Base-by-base conservation (phyloP, 352 stramenopile genomes). In the Pythium rhizo-oryzae region DNA sequence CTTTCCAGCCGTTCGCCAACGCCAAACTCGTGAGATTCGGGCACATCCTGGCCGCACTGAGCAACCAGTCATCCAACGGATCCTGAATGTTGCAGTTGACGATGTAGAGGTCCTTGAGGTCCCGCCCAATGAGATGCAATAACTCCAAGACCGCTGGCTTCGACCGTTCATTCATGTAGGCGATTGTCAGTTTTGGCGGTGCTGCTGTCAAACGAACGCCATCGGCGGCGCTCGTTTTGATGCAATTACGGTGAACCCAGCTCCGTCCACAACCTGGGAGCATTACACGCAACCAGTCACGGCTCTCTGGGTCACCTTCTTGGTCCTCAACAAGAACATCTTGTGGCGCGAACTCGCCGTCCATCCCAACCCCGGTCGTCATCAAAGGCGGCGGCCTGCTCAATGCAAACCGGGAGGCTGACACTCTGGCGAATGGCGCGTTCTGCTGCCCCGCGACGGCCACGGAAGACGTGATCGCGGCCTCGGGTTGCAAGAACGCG, bases 21-120 rank as follows among this genome's bases (percentile, higher is more conserved):
- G 46, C 19, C 2, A 64, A 9, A 18, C 19, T 28, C 18, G 43
- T 21, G 18, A 64, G 44, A 5, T n/a, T 8, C 41, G 58, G 58
- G 15, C 58, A 64, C 1, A 44, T 44, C n/a, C 18, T 2, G 12
- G 49, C 44, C 2, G 46, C 30, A 25, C 58, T 56, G 9, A 49
- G n/a, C 19, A 64, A 19, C 58, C 58, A 56, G 33, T 56, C 58
- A n/a, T 64, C 58, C 7, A 64, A n/a, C 16, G 28, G 44, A 4
- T 46, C 44, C 6, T 54, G 43, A 7, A 37, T 35, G 3, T 50
- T 41, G 19, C 16, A n/a, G n/a, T 56, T 64, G 28, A 56, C 46
- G 41, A 64, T 16, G n/a, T 49, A 47, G 4, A 64, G 58, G 30
- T 56, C 44, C 33, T 46, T 24, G 25, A 64, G 15, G 13, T 30